Evolutionary conservation across 129 eudicot genomes (phyloP).

Genomic region (Mikania micrantha): DNA sequence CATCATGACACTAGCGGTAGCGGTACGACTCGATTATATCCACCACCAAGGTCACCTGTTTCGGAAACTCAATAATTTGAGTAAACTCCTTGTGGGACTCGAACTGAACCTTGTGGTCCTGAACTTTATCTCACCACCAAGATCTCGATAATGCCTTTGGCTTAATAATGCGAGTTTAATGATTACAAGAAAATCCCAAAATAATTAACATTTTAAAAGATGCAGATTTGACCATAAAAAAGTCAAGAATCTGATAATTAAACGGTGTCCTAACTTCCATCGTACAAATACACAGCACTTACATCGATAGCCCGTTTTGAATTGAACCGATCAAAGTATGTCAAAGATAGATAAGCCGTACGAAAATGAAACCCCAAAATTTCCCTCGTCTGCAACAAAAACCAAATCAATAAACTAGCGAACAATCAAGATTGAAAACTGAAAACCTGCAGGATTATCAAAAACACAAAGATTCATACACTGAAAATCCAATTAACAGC

Average conservation of each 20-base stretch:
- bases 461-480: too few relatives aligned
- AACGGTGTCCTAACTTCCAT: slow-evolving; percentile 1
- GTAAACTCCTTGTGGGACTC: too few relatives aligned
- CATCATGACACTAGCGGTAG: too few relatives aligned
- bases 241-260: neutral
- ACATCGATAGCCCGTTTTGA: slow-evolving; percentile 54
- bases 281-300: too few relatives aligned
- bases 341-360: slow-evolving; percentile 55
- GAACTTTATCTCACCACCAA: too few relatives aligned
- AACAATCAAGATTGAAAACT: neutral
- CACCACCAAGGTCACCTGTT: too few relatives aligned
- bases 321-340: slow-evolving; percentile 67
- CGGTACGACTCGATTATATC: too few relatives aligned
- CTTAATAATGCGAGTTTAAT: too few relatives aligned
- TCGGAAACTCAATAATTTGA: too few relatives aligned
- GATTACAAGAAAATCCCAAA: neutral
- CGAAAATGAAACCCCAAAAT: slow-evolving; percentile 52
- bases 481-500: slow-evolving; percentile 67
- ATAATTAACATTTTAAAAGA: neutral
- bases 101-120: too few relatives aligned
- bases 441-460: neutral
- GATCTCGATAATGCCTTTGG: too few relatives aligned
- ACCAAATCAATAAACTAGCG: neutral
- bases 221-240: neutral
- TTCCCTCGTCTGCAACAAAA: slow-evolving; percentile 54